These are phyloP conservation scores for Suillus placidus DNA, from an alignment of 768 basidiomycete species.

Conservation along the genomic window DNA sequence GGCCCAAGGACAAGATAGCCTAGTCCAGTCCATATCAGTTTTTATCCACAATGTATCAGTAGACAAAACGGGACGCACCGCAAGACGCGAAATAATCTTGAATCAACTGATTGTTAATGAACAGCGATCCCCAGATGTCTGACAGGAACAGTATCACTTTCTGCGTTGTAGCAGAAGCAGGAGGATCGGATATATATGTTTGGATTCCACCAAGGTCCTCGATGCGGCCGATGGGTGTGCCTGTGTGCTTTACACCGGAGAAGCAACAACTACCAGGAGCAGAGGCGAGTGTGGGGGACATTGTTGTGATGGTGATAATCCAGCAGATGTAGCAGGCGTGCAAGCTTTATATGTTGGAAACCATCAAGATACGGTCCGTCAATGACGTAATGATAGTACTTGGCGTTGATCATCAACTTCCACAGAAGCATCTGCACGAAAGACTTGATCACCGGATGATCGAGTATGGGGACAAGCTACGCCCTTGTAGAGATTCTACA, in stretches of 20 bases:
- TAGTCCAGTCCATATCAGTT: slow-evolving; percentile 21
- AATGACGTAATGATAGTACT: too few species aligned
- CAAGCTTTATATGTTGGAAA: background rate
- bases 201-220: slow-evolving; percentile 46
- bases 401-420: too few species aligned
- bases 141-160: slow-evolving; percentile 59
- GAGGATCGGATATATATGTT: slow-evolving; percentile 56
- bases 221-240: slow-evolving; percentile 44
- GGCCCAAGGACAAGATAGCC: slow-evolving; percentile 60
- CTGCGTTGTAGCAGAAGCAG: slow-evolving; percentile 20
- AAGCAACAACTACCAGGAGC: slow-evolving; percentile 50
- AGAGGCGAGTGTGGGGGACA: slow-evolving; percentile 37
- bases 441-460: background rate
- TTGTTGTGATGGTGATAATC: background rate
- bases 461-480: background rate
- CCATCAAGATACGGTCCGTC: background rate
- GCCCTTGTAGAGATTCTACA: background rate
- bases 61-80: slow-evolving; percentile 39
- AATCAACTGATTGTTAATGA: slow-evolving; percentile 55
- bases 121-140: slow-evolving; percentile 59
- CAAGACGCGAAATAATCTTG: slow-evolving; percentile 64
- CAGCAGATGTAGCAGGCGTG: background rate
- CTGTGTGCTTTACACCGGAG: slow-evolving; percentile 48
- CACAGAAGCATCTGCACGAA: too few species aligned
- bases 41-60: background rate